Evolutionary conservation across 768 basidiomycete species (phyloP).

Genomic region (Leccinum imitatum): DNA sequence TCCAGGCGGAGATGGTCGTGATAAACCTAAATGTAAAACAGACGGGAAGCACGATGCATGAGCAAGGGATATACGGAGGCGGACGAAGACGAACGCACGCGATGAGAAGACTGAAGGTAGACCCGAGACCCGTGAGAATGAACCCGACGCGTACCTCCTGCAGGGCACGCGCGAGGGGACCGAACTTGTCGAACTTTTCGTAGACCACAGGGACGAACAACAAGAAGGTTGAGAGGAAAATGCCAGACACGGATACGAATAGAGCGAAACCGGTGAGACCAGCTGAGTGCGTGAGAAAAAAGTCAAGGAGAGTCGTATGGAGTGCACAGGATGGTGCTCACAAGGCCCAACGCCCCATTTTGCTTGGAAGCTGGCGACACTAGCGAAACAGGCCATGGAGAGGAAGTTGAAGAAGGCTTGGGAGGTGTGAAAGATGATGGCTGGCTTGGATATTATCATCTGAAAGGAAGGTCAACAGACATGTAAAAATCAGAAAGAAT

Average conservation of each 20-base stretch:
- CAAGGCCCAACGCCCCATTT: conserved; percentile 84
- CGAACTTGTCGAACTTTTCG: conserved; percentile 83
- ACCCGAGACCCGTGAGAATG: conserved; percentile 75
- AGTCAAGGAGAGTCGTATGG: conserved; percentile 13
- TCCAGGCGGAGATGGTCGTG: conserved; percentile 83
- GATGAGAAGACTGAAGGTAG: conserved; percentile 66
- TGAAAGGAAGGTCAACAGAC: conserved; percentile 31
- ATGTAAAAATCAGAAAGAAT: conserved; percentile 12
- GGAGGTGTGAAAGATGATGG: conserved; percentile 70
- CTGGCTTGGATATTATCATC: conserved; percentile 88
- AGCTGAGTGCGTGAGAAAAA: conserved; percentile 44
- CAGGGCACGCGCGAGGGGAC: conserved; percentile 74
- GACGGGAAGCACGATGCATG: conserved; percentile 10
- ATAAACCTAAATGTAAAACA: conserved; percentile 51
- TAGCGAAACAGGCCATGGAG: conserved; percentile 87
- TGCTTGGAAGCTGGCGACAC: conserved; percentile 85
- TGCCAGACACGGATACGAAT: conserved; percentile 71
- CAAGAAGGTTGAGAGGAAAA: conserved; percentile 73
- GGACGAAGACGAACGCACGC: conserved; percentile 51
- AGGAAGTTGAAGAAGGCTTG: conserved; percentile 94
- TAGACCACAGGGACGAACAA: conserved; percentile 76
- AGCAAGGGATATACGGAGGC: conserved; percentile 10
- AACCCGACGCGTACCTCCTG: conserved; percentile 82
- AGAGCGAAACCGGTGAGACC: conserved; percentile 85
- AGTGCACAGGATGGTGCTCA: conserved; percentile 41